A percentile compares a stretch with the other conserved stretches of the same genome.
Evolutionary conservation across 2,329 filamentous ascomycete species (phyloP).

Genomic region (Raffaelea arxii): DNA sequence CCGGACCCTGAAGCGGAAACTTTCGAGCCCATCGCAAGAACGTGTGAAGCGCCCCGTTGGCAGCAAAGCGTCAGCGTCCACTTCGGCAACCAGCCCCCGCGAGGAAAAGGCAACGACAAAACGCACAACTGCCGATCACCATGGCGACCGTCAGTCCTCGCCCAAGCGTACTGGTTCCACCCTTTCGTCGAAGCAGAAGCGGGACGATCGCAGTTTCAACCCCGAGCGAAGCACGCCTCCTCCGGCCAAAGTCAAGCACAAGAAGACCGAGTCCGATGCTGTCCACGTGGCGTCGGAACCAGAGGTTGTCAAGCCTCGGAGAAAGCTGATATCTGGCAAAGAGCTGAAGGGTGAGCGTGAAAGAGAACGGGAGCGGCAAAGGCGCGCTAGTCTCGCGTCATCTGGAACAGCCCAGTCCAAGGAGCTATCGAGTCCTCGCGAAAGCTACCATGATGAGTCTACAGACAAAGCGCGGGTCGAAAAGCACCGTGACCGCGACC

Average conservation of each 20-base stretch:
- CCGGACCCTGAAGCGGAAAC: constrained; percentile 33
- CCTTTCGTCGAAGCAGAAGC: constrained; percentile 3
- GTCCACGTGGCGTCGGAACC: constrained; percentile 45
- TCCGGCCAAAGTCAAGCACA: constrained; percentile 38
- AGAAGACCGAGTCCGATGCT: constrained; percentile 44
- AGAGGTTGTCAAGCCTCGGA: constrained; percentile 47
- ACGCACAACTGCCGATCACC: constrained; percentile 21
- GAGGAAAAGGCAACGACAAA: constrained; percentile 29
- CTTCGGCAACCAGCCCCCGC: constrained; percentile 29
- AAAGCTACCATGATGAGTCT: constrained; percentile 36
- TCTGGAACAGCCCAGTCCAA: constrained; percentile 34
- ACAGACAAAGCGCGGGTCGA: constrained; percentile 41
- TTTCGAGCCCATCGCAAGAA: constrained; percentile 39
- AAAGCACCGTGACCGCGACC: constrained; percentile 49
- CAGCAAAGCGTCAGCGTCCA: constrained; percentile 11
- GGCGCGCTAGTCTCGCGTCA: constrained; percentile 48
- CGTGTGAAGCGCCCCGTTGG: constrained; percentile 23
- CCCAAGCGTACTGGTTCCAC: constrained; percentile 34
- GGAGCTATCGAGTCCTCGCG: constrained; percentile 43
- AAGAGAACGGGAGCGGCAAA: constrained; percentile 38
- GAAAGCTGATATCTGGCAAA: constrained; percentile 54
- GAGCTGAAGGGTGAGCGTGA: constrained; percentile 43
- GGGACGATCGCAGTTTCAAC: constrained; percentile 30
- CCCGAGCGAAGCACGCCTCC: constrained; percentile 47
- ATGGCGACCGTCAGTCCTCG: constrained; percentile 36